Evolutionary conservation across 129 eudicot species (phyloP), one percentile per base, ranked within the genome.

Genomic region (Arctium minus): DNA sequence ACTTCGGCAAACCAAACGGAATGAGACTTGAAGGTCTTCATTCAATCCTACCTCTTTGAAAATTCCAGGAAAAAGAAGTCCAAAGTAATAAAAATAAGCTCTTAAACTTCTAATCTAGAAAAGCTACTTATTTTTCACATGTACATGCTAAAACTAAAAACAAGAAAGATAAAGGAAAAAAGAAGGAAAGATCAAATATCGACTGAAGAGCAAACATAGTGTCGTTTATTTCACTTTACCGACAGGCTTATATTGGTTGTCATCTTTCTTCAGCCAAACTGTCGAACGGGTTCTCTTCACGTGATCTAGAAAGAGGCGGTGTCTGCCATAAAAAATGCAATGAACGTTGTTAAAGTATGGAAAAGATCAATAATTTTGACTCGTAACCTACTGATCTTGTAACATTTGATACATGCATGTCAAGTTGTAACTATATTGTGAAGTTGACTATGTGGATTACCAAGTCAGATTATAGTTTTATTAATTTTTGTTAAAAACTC

Each of bases 211-310:
- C 83, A 64, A 38, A 77, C 39, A 4, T 67, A 67, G 8, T 15
- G 73, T 39, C 7, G 17, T 15, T 80, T 75, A 88, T 72, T 85
- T 88, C 79, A 80, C 60, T 85, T 82, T 83, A 27, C 86, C 72
- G 62, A 82, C 89, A 38, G 88, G 90, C 87, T 67, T 87, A 73
- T 56, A 87, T 40, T 82, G 82, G 39, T 88, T 84, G 40, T 60
- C 80, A 37, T 87, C 89, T 73, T 83, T 85, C 67, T 82, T 92
- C 89, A 90, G 27, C 97, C 97, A 88, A 65, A 85, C 44, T 35
- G 89, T 90, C 1, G 96, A 90, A 17, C 92, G 90, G 5, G 96
- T 91, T 86, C 86, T 91, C 80, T 85, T 94, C 18, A 89, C 91
- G 27, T 87, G 76, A 80, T 90, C 92, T 13, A 35, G 68, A 78